These are phyloP conservation scores for Candolleomyces efflorescens DNA, from an alignment of 768 basidiomycete genomes.

Conservation along the genomic window DNA sequence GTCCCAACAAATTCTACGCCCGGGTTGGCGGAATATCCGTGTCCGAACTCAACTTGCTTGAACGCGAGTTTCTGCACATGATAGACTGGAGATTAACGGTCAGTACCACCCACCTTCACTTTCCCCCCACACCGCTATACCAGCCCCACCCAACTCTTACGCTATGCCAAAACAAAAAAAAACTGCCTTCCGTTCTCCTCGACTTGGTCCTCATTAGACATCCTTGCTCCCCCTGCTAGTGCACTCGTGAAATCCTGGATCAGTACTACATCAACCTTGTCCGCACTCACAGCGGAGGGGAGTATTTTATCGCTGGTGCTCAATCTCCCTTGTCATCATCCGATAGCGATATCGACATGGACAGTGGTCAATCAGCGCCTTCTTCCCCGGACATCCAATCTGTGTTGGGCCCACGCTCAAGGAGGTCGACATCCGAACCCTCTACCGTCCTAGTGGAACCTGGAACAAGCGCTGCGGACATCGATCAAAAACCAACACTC, in stretches of 20 bases:
- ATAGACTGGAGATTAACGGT: conserved; percentile 97
- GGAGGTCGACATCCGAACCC: conserved; percentile 27
- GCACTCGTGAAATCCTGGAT: conserved; percentile 85
- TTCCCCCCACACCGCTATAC: conserved; percentile 13
- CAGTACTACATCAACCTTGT: conserved; percentile 94
- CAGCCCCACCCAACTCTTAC: too few relatives aligned
- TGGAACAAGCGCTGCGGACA: conserved; percentile 32
- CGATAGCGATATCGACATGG: conserved; percentile 58
- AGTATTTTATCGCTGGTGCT: conserved; percentile 48
- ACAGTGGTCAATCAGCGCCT: conserved; percentile 41
- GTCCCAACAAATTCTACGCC: conserved; percentile 92
- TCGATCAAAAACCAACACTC: conserved; percentile 58
- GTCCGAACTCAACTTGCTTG: conserved; percentile 88
- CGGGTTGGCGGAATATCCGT: conserved; percentile 94
- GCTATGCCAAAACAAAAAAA: too few relatives aligned
- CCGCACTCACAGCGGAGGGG: conserved; percentile 69
- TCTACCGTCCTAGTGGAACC: conserved; percentile 43
- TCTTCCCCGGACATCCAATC: conserved; percentile 37
- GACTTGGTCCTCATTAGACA: conserved; percentile 23
- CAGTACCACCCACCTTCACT: conserved; percentile 36
- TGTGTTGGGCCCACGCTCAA: conserved; percentile 22
- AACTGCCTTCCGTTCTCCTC: conserved; percentile 5
- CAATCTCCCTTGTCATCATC: conserved; percentile 34
- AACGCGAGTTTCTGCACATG: conserved; percentile 86
- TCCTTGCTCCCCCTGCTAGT: conserved; percentile 46